Conservation (phyloP, 2,329 filamentous ascomycete species). For the Epichloe coenophiala region DNA sequence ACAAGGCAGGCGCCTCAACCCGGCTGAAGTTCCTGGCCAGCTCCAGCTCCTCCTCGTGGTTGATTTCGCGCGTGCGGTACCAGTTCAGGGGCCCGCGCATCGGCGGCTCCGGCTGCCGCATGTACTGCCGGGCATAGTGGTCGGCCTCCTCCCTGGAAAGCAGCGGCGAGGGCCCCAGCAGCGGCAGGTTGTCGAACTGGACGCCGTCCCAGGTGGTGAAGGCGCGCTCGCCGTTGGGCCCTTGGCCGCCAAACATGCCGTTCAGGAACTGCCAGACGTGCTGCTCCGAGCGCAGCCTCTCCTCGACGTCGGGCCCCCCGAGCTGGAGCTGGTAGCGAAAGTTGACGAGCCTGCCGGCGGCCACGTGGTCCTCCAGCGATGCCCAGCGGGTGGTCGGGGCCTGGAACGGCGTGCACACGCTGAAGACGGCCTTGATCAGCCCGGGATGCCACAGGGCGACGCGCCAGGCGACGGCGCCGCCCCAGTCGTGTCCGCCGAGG, state of each 20-base stretch:
- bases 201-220: slow-evolving; percentile 52
- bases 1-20: slow-evolving; percentile 54
- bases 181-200: slow-evolving; percentile 46
- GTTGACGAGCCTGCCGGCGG: slow-evolving; percentile 41
- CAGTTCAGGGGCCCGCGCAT: slow-evolving; percentile 74
- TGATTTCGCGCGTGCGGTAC: slow-evolving; percentile 65
- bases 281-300: slow-evolving; percentile 39
- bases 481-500: slow-evolving; percentile 89
- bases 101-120: slow-evolving; percentile 40
- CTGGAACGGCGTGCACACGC: slow-evolving; percentile 64
- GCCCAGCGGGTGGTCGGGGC: slow-evolving; percentile 40
- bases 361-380: slow-evolving; percentile 46
- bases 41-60: slow-evolving; percentile 60
- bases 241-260: slow-evolving; percentile 54
- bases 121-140: slow-evolving; percentile 62
- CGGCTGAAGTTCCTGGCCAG: slow-evolving; percentile 43
- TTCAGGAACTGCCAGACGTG: slow-evolving; percentile 58
- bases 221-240: slow-evolving; percentile 37
- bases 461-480: slow-evolving; percentile 65
- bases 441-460: slow-evolving; percentile 59
- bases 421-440: slow-evolving; percentile 62
- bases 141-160: slow-evolving; percentile 58
- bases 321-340: slow-evolving; percentile 82
- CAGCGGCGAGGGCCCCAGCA: slow-evolving; percentile 42
- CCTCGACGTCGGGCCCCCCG: slow-evolving; percentile 51